phyloP scores from a whole-genome alignment of 768 basidiomycete species.

The Rhodotorula paludigena region DNA sequence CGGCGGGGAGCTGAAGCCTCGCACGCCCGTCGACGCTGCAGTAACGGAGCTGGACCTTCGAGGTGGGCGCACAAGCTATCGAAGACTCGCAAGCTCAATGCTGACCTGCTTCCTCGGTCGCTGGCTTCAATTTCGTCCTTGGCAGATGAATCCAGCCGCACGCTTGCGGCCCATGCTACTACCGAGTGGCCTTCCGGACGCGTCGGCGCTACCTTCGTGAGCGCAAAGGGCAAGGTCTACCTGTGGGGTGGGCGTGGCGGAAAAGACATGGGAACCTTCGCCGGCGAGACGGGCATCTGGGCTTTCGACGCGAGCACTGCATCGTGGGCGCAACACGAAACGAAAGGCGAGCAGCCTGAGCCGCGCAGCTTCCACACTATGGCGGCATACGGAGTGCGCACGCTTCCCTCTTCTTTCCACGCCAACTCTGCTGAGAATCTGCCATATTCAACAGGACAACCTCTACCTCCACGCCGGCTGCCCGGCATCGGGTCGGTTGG shows the following conservation, averaged over 20 bases:
- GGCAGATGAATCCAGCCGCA: background rate
- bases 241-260: conserved; percentile 55
- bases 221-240: conserved; percentile 45
- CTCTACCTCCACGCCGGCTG: conserved; percentile 52
- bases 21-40: conserved; percentile 50
- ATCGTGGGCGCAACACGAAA: conserved; percentile 46
- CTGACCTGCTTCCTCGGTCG: background rate
- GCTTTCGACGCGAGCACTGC: conserved; percentile 31
- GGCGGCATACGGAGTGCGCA: conserved; percentile 8
- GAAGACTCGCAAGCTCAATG: background rate
- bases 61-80: conserved; percentile 2
- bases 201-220: conserved; percentile 41
- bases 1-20: conserved; percentile 52
- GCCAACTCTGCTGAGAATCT: background rate
- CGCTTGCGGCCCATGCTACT: background rate
- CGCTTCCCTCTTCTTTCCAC: background rate
- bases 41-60: conserved; percentile 37
- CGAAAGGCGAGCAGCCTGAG: conserved; percentile 46
- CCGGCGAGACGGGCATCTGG: conserved; percentile 45
- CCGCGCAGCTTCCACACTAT: conserved; percentile 49
- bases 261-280: conserved; percentile 49
- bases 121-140: background rate
- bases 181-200: conserved; percentile 41
- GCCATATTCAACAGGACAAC: conserved; percentile 40
- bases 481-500: conserved; percentile 48